Base-by-base conservation (phyloP, 805 yeast genomes). In the Zygotorulaspora sp. region DNA sequence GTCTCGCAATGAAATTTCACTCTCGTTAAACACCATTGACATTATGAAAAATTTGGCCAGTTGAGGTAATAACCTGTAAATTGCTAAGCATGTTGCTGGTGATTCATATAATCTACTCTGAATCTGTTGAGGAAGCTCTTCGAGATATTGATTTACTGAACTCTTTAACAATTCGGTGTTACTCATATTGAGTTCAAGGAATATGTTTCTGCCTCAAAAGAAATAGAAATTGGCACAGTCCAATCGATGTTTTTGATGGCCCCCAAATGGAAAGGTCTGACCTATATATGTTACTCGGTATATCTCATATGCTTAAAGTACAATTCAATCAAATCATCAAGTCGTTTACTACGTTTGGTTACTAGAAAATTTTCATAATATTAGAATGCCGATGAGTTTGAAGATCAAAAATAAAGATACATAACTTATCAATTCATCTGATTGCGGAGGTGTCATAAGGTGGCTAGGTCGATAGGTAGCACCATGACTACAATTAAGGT, bases 81-180 rank as follows among this genome's bases (percentile, higher is more conserved):
- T 80, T 2, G 98, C 94, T 32, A 92, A 69, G 58, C 97, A 88
- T 39, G 98, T 86, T 9, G 97, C 96, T 2, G 98, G 96, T 35
- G 85, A 77, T 51, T 78, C 80, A 62, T 84, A 92, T 15, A 92
- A 71, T 54, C 87, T 76, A 15, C 80, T 71, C 50, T 89, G 90
- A n/a, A 87, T 85, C 5, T 83, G 70, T 54, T 83, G 87, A 1
- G 97, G 96, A 5, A 92, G 76, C 13, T 85, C 87, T 57, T 88
- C 97, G 43, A 92, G 69, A 62, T 92, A 88, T 51, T 84, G 94
- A 55, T 85, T 85, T 43, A 89, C 92, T 1, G 86, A 81, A 30
- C 79, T 72, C 53, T 78, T 81, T 65, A 81, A 77, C 35, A 70
- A 59, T 18, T 49, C 52, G 12, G 47, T 48, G 12, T 49, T 38